Base-by-base conservation (phyloP, 768 basidiomycete genomes). In the Suillus subaureus region DNA sequence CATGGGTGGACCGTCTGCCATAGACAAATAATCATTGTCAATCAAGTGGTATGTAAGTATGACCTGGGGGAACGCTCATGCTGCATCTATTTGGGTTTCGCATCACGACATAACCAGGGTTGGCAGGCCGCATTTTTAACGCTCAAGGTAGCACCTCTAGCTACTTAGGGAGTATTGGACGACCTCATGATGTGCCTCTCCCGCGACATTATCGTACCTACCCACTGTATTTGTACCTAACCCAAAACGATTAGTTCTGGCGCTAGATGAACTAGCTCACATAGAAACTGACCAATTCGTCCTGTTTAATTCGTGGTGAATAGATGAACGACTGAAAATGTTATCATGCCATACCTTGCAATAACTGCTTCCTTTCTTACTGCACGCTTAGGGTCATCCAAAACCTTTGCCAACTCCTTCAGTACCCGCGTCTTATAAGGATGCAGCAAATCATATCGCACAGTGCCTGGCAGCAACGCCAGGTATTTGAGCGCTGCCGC, bases 341-440 rank as follows among this genome's bases (percentile, higher is more conserved):
- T 11, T 11, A 39, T 61, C 61, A 40, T 16, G 51, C 62, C 78
- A 35, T 69, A 83, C 84, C 90, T 72, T 40, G 94, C 90, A 69
- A 94, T 89, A 3, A 99, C 97, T 1, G 96, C 97, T 71, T 92
- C 93, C 70, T 87, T 89, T 62, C 97, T 83, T 9, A 99, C 96
- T 2, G 79, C 78, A 65, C 92, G 82, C 73, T 90, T 91, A n/a
- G 93, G 93, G 78, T 99, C 97, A 73, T 99, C 97, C 56, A 99
- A 77, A 5, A 84, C 86, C 67, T 83, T 87, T 0, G 84, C 89
- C 33, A 99, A 81, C 66, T 90, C 89, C 43, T 87, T 87, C 61
- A 98, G 75, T 28, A 97, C 91, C 0, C 73, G 79, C 2, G 85
- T 65, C 76, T 94, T 98, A 72, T 87, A 84, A 1, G 92, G 89